Percentiles rank a stretch among this genome's conserved stretches.
These are phyloP conservation scores for Phytophthora tubulina DNA, from an alignment of 352 stramenopile species.

Conservation along the genomic window DNA sequence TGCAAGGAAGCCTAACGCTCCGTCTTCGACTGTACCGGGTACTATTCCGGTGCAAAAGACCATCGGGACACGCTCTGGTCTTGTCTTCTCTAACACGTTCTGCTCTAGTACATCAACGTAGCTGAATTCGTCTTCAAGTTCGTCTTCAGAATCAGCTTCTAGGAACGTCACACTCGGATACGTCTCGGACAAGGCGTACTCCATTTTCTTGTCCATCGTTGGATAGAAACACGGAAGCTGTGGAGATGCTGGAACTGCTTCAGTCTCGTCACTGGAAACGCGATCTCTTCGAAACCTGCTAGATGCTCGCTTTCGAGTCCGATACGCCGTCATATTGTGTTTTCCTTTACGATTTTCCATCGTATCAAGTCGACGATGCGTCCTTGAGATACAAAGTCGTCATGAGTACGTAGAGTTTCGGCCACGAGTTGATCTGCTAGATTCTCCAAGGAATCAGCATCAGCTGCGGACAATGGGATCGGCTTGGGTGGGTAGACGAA, in stretches of 20 bases:
- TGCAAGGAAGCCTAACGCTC: slow-evolving; percentile 46
- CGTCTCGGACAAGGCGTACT: slow-evolving; percentile 21
- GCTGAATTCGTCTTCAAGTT: slow-evolving; percentile 19
- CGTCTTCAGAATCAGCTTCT: slow-evolving; percentile 25
- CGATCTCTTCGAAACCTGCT: slow-evolving; percentile 21
- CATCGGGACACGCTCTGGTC: slow-evolving; percentile 36
- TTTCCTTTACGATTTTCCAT: slow-evolving; percentile 61
- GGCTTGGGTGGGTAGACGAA: slow-evolving; percentile 25
- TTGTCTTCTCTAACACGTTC: slow-evolving; percentile 38
- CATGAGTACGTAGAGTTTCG: slow-evolving; percentile 59
- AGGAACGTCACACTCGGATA: slow-evolving; percentile 31
- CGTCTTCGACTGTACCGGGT: slow-evolving; percentile 53
- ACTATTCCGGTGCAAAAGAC: slow-evolving; percentile 40
- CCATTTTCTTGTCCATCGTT: slow-evolving; percentile 16
- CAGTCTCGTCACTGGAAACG: slow-evolving; percentile 26
- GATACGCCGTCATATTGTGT: slow-evolving; percentile 61
- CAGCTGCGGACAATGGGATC: slow-evolving; percentile 16
- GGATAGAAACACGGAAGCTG: slow-evolving; percentile 33
- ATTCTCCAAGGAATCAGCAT: slow-evolving; percentile 22
- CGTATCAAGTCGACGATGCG: slow-evolving; percentile 42
- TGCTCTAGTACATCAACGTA: slow-evolving; percentile 31
- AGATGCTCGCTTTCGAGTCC: slow-evolving; percentile 34
- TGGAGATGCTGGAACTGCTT: slow-evolving; percentile 39
- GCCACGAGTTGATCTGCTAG: slow-evolving; percentile 62
- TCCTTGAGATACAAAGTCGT: slow-evolving; percentile 48